phyloP scores from a whole-genome alignment of 2,329 filamentous ascomycete species.

The Aspergillus unguis region DNA sequence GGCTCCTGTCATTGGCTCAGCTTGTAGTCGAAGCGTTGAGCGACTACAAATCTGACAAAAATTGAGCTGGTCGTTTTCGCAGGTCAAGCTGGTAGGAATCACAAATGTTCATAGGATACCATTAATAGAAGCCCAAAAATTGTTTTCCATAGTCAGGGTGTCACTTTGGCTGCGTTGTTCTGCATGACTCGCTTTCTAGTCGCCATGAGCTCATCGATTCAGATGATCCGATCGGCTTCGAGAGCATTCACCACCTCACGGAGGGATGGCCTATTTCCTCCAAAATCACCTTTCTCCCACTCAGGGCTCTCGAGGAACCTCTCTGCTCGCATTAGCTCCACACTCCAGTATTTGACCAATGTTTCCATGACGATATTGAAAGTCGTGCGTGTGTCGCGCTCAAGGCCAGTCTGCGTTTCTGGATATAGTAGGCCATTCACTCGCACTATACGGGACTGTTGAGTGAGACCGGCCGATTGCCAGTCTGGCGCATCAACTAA shows the following conservation, averaged over 20 bases:
- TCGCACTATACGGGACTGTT: not conserved
- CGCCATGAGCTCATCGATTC: not conserved
- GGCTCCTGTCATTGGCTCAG: conserved; percentile 8
- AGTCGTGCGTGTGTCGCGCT: conserved; percentile 1
- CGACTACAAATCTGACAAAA: conserved; percentile 4
- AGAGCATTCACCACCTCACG: conserved; percentile 2
- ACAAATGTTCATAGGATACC: not conserved
- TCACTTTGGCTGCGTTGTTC: not conserved
- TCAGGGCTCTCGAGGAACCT: conserved; percentile 1
- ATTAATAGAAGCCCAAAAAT: conserved; percentile 5
- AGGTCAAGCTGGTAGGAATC: not conserved
- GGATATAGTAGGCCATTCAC: conserved; percentile 5
- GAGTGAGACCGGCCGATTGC: not conserved
- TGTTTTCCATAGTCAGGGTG: not conserved
- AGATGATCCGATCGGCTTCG: not conserved
- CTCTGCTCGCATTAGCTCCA: conserved; percentile 6
- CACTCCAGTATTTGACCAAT: conserved; percentile 2
- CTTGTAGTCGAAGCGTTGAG: conserved; percentile 7
- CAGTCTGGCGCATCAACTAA: not conserved
- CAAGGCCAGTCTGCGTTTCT: not conserved
- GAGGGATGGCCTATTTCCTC: conserved; percentile 2
- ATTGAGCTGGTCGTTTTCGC: not conserved
- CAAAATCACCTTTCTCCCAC: conserved; percentile 9
- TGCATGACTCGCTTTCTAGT: not conserved
- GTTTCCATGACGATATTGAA: conserved; percentile 4